These are phyloP conservation scores for Talaromyces sp. DNA, from an alignment of 2,329 filamentous ascomycete species.

Conservation along the genomic window DNA sequence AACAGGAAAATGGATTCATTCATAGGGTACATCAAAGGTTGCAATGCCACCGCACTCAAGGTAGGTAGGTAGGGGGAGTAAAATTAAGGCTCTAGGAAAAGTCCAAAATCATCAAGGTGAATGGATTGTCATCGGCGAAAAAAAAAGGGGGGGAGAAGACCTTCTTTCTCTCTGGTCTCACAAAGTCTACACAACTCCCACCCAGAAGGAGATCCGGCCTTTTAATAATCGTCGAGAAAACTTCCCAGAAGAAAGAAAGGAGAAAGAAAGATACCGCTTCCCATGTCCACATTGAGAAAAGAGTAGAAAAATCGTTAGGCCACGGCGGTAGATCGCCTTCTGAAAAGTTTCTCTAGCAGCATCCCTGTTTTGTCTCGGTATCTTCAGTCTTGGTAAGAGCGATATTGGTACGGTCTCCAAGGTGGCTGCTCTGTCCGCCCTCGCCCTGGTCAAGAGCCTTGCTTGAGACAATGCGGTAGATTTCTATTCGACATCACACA, in stretches of 20 bases:
- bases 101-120: neutral
- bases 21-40: neutral
- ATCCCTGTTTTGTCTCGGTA: constrained; percentile 61
- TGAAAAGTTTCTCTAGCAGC: constrained; percentile 28
- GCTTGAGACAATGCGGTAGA: constrained; percentile 98
- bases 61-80: neutral
- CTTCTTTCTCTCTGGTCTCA: neutral
- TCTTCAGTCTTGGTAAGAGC: constrained; percentile 82
- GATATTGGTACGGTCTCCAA: constrained; percentile 72
- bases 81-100: neutral
- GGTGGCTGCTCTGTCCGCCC: constrained; percentile 69
- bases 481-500: constrained; percentile 55
- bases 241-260: neutral
- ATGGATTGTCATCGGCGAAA: neutral
- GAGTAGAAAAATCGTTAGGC: neutral
- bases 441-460: constrained; percentile 93
- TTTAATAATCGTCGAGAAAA: neutral
- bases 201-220: neutral
- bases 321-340: constrained; percentile 18
- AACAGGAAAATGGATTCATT: neutral
- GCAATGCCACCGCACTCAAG: neutral
- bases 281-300: neutral
- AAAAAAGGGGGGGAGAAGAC: neutral
- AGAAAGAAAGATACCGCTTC: neutral
- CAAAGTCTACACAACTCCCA: neutral